Evolutionary conservation across 331 rosid species (phyloP).

Genomic region (Phaseolus coccineus): DNA sequence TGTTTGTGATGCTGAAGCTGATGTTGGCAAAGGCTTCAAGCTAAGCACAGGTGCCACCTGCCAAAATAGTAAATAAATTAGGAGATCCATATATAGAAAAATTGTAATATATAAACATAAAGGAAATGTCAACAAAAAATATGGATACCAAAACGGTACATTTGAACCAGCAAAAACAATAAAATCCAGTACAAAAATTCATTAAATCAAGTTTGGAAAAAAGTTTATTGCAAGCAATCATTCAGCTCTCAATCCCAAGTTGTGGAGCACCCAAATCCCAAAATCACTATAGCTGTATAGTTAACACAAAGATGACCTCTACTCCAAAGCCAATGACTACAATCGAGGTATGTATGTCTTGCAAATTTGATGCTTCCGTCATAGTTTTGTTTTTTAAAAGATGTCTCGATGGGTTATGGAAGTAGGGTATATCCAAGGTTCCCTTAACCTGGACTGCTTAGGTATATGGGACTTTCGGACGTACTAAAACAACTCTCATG

Average conservation of each 20-base stretch:
- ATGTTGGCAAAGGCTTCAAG: conserved; percentile 64
- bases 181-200: background rate
- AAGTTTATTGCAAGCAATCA: background rate
- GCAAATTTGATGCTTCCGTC: no score
- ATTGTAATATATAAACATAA: background rate
- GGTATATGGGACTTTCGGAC: no score
- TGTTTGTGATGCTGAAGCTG: conserved; percentile 58
- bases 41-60: conserved; percentile 74
- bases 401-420: no score
- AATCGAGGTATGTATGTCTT: no score
- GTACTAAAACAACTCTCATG: no score
- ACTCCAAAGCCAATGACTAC: background rate
- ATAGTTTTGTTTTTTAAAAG: no score
- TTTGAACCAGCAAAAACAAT: background rate
- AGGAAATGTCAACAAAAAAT: conserved; percentile 4
- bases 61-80: conserved; percentile 37
- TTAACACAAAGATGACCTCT: background rate
- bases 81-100: conserved; percentile 20
- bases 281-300: background rate
- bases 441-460: no score
- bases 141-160: conserved; percentile 4
- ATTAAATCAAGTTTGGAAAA: background rate
- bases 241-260: background rate
- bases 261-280: background rate
- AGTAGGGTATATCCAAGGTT: no score